A percentile compares a stretch with the other conserved stretches of the same genome.
Conservation (phyloP, 208 protist species). For the Crithidia brevicula region DNA sequence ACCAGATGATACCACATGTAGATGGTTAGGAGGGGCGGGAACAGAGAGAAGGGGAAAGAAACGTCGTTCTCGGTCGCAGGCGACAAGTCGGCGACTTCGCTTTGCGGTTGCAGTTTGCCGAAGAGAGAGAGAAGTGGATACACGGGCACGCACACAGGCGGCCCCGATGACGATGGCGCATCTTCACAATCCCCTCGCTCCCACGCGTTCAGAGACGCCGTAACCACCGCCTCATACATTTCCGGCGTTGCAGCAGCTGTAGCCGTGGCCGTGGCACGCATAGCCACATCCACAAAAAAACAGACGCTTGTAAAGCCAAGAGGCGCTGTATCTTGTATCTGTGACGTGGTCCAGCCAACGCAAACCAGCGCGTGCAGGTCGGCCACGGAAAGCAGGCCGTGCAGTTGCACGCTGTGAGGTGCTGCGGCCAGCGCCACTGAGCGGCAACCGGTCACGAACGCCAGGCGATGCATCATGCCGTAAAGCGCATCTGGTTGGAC, state of each 20-base stretch:
- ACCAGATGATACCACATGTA: constrained; percentile 36
- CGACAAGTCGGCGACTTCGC: not conserved
- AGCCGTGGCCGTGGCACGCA: constrained; percentile 1
- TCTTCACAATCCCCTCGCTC: not conserved
- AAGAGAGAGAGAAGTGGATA: constrained; percentile 25
- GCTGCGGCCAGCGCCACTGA: not conserved
- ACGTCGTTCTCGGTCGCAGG: not conserved
- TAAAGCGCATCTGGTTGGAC: constrained; percentile 28
- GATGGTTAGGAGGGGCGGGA: constrained; percentile 28
- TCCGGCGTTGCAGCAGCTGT: not conserved
- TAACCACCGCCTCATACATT: constrained; percentile 6
- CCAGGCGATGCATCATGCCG: constrained; percentile 11
- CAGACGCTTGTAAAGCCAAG: constrained; percentile 26
- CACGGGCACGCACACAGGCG: constrained; percentile 3
- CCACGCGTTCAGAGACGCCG: constrained; percentile 13
- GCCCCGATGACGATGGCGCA: not conserved
- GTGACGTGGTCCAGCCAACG: constrained; percentile 15
- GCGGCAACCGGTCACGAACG: not conserved
- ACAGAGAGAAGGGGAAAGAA: constrained; percentile 27
- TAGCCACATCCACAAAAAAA: constrained; percentile 19
- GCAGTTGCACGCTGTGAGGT: not conserved
- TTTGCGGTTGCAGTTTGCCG: not conserved
- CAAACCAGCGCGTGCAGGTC: constrained; percentile 33
- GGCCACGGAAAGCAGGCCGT: constrained; percentile 30
- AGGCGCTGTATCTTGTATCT: constrained; percentile 15